Evolutionary conservation across 345 rosid genomes (phyloP), one percentile per base, ranked within the genome.

Genomic region (Viola odorata): DNA sequence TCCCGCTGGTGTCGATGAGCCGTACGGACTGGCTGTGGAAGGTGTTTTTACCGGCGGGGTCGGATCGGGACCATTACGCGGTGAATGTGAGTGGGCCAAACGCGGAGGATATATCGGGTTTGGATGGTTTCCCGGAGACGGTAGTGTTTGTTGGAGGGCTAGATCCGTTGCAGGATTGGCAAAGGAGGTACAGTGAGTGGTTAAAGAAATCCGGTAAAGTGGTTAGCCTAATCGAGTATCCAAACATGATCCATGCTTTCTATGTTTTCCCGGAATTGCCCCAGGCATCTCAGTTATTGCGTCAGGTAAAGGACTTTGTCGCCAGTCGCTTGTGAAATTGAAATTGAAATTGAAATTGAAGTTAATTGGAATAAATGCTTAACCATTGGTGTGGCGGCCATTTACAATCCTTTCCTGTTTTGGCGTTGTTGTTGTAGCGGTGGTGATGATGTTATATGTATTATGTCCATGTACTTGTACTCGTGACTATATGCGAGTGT

Each of bases 111-210:
- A 63, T 69, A 2, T 41, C 59, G 0, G 47, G 52, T 3, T 0
- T 68, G 3, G 41, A 61, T 38, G 15, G 15, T 53, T 61, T 54
- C 32, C 72, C 72, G 3, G 41, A 50, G 0, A 68, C 61, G 7
- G 9, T 68, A 13, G 12, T 68, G 8, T 38, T 61, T 6, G 53
- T 68, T 0, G 66, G 66, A 38, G 62, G 72, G 23, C 49, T 12
- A 39, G 72, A 68, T 41, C 59, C 53, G 3, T 48, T 68, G 16
- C 55, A 69, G 12, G 68, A 63, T 50, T 69, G 73, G 73, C 67
- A 69, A 15, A 69, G 36, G 58, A 56, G 58, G 53, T 69, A 69
- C 57, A 56, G 37, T 42, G 53, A 57, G 14, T 45, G 54, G 12
- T 17, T 69, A 40, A 62, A 37, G 54, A 51, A 57, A 17, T 7